Percentiles rank a stretch among this genome's conserved stretches.
These are phyloP conservation scores for Jaltomata sinuosa DNA, from an alignment of 257 asterid genomes.

Conservation along the genomic window DNA sequence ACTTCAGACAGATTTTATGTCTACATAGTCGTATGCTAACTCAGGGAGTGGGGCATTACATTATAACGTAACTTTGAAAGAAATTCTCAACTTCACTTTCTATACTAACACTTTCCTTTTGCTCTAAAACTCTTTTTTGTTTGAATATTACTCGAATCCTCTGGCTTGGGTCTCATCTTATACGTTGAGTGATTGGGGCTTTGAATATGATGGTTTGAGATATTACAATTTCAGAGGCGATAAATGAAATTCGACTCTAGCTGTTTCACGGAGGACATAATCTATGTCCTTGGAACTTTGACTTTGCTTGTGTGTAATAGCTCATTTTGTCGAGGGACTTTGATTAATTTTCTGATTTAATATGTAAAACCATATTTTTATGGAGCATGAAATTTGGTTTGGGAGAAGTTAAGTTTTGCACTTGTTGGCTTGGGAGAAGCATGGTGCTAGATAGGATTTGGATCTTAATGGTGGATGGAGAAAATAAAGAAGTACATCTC, in stretches of 20 bases:
- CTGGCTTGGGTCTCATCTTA: too few relatives aligned
- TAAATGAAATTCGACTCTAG: neutral
- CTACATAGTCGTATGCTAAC: too few relatives aligned
- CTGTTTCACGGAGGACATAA: neutral
- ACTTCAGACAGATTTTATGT: too few relatives aligned
- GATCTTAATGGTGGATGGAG: neutral
- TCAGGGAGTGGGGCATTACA: too few relatives aligned
- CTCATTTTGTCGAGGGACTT: neutral
- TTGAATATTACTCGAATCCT: too few relatives aligned
- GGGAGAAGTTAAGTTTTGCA: neutral
- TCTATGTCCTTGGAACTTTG: neutral
- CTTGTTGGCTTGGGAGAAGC: neutral
- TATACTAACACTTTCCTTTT: too few relatives aligned
- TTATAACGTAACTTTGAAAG: too few relatives aligned
- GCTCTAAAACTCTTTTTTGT: too few relatives aligned
- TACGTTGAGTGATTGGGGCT: too few relatives aligned
- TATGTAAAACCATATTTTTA: neutral
- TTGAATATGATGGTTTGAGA: too few relatives aligned
- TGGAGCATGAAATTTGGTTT: neutral
- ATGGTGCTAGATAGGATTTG: neutral
- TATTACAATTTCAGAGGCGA: too few relatives aligned
- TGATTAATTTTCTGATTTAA: neutral
- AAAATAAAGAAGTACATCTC: neutral
- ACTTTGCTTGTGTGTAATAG: neutral
- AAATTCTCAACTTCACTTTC: too few relatives aligned